These are phyloP conservation scores for Bruguiera parviflora DNA, from an alignment of 345 rosid species.

Conservation along the genomic window DNA sequence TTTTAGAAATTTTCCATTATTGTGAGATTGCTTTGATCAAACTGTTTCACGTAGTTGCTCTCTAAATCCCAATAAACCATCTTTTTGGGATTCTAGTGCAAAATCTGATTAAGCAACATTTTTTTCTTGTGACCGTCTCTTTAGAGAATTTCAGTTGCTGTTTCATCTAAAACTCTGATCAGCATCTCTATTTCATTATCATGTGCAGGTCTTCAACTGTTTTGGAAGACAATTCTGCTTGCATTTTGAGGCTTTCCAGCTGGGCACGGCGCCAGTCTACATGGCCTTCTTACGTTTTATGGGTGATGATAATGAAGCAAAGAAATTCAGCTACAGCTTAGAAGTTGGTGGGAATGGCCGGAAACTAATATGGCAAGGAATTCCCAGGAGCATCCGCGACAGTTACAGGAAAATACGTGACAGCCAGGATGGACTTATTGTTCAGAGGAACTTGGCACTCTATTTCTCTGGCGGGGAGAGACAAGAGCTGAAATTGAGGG, in stretches of 20 bases:
- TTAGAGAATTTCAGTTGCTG: neutral
- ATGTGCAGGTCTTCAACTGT: constrained; percentile 72
- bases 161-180: neutral
- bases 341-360: constrained; percentile 82
- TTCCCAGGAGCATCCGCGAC: constrained; percentile 82
- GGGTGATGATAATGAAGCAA: constrained; percentile 88
- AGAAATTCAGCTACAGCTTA: constrained; percentile 70
- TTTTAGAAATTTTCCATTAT: neutral
- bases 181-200: neutral
- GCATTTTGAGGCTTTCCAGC: constrained; percentile 90
- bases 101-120: neutral
- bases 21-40: neutral
- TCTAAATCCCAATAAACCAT: neutral
- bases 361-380: constrained; percentile 79
- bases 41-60: neutral
- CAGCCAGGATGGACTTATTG: constrained; percentile 78
- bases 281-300: constrained; percentile 87
- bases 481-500: constrained; percentile 76
- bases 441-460: constrained; percentile 76
- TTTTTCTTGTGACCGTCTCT: neutral
- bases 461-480: constrained; percentile 77
- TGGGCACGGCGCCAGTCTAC: constrained; percentile 73
- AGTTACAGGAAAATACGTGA: constrained; percentile 86
- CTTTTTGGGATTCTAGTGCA: neutral
- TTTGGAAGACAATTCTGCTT: constrained; percentile 88